Evolutionary conservation across 352 stramenopile species (phyloP), one percentile per base, ranked within the genome.

Genomic region (Chrysophaeum taylorii): DNA sequence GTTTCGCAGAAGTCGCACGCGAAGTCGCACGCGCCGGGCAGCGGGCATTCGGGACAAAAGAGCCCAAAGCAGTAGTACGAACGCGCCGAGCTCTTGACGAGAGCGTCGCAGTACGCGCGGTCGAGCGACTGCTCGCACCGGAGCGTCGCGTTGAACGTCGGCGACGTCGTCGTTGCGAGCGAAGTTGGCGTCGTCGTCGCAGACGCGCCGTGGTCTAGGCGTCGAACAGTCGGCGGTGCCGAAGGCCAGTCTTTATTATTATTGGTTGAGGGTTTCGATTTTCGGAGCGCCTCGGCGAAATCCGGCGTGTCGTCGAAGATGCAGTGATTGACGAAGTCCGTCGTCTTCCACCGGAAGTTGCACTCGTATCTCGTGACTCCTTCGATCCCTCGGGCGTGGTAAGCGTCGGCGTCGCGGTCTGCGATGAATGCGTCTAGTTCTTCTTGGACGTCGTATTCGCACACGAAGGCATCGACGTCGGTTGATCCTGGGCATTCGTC

Each of bases 281-380:
- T 33, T 36, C 14, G 15, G 2, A 45, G 2, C 33, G 57, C 57
- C 33, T 1, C 12, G 33, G 33, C 35, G 33, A 43, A 21, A 36
- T 66, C 57, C 83, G 85, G 60, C 14, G 33, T 36, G 1, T 70
- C 21, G 25, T 68, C 69, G 54, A 73, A 64, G 16, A 92, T 31
- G 23, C 92, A 75, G 0, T 86, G 86, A 66, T 87, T 88, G 16
- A 92, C 70, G 45, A 85, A 82, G 29, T 92, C 72, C 60, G 86
- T 84, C 23, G 87, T 83, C 80, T 91, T 90, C 38, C 75, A 69
- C 66, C 85, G 78, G 27, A 93, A 75, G 33, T 84, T 85, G 72
- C 88, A 90, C 36, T 81, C 87, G 41, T 85, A 80, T 72, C 91
- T 85, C 12, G 81, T 79, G 64, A 94, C 90, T 74, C 91, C 88